phyloP scores from a whole-genome alignment of 2,329 filamentous ascomycete species.

The Diaporthe ilicicola region DNA sequence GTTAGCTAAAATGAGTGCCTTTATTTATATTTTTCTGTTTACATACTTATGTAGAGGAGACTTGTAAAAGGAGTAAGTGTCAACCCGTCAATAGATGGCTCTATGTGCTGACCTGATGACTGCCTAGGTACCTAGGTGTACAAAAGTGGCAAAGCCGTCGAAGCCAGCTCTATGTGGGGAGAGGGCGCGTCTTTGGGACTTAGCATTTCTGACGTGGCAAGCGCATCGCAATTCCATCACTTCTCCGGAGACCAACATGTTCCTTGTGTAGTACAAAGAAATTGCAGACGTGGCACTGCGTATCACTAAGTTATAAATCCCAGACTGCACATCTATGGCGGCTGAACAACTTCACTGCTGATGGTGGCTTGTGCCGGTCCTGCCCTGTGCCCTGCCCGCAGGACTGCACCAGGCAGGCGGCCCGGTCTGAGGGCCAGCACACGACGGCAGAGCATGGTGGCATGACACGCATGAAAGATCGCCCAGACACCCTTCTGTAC shows the following conservation, averaged over 20 bases:
- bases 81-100: not conserved
- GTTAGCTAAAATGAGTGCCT: no score
- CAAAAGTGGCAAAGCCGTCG: not conserved
- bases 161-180: not conserved
- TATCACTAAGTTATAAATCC: not conserved
- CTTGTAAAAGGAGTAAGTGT: not conserved
- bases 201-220: not conserved
- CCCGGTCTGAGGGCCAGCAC: not conserved
- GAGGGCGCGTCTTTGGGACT: not conserved
- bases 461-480: constrained; percentile 10
- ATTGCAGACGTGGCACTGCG: not conserved
- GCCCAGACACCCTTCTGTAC: not conserved
- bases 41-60: not conserved
- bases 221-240: not conserved
- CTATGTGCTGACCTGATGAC: not conserved
- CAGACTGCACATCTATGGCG: not conserved
- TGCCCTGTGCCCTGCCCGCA: not conserved
- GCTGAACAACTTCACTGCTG: not conserved
- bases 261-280: not conserved
- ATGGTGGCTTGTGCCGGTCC: not conserved
- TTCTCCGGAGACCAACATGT: not conserved
- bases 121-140: no score
- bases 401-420: not conserved
- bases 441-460: not conserved
- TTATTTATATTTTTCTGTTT: not conserved